A percentile compares a stretch with the other conserved stretches of the same genome.
phyloP scores from a whole-genome alignment of 805 yeast species.

The Candida ipomoeae region DNA sequence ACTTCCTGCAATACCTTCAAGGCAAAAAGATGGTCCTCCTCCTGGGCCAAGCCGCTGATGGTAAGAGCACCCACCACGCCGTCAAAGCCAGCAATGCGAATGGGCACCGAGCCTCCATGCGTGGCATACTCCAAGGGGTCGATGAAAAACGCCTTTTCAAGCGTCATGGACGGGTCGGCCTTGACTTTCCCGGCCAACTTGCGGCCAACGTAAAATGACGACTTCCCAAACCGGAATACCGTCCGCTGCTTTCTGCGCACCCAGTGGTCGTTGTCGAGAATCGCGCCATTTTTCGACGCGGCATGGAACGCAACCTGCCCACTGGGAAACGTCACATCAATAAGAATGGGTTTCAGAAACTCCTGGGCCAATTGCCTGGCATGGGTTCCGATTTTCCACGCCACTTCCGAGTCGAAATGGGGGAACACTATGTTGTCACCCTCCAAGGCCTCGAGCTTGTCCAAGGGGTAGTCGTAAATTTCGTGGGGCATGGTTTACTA shows the following conservation, averaged over 20 bases:
- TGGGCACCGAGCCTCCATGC: constrained; percentile 58
- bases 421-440: constrained; percentile 19
- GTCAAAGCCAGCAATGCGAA: constrained; percentile 34
- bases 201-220: constrained; percentile 46
- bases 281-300: constrained; percentile 32
- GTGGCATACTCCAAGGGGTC: constrained; percentile 43
- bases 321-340: constrained; percentile 43
- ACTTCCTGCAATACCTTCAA: constrained; percentile 24
- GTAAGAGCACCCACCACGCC: constrained; percentile 46
- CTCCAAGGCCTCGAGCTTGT: constrained; percentile 11
- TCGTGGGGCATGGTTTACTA: constrained; percentile 6
- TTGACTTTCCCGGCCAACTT: constrained; percentile 32
- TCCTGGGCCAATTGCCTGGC: constrained; percentile 35
- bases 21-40: constrained; percentile 51
- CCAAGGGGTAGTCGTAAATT: constrained; percentile 3
- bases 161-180: constrained; percentile 14
- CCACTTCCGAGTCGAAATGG: constrained; percentile 31
- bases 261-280: constrained; percentile 54
- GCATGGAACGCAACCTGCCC: constrained; percentile 49
- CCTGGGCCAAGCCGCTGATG: constrained; percentile 53
- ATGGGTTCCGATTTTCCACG: constrained; percentile 44
- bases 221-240: constrained; percentile 44
- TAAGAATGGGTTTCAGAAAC: constrained; percentile 35
- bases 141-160: constrained; percentile 37
- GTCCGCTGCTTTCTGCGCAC: constrained; percentile 46